These are phyloP conservation scores for Fragaria vesca DNA, from an alignment of 306 rosid genomes.

Conservation along the genomic window DNA sequence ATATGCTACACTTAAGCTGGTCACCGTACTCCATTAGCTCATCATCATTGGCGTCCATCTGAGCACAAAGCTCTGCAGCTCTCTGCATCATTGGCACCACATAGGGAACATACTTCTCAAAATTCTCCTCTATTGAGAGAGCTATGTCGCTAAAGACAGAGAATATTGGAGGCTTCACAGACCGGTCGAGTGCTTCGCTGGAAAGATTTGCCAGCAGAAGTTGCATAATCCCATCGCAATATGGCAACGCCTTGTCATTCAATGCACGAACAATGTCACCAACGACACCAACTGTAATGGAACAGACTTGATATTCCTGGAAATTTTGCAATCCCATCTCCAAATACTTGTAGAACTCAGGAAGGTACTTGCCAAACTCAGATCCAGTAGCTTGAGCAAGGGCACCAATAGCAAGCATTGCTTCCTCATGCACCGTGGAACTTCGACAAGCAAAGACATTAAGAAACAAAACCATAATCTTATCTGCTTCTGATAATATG, in stretches of 20 bases:
- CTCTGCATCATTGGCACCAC: slow-evolving; percentile 36
- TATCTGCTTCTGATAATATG: slow-evolving; percentile 30
- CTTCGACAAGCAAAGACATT: slow-evolving; percentile 43
- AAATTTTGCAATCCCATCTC: slow-evolving; percentile 44
- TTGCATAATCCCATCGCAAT: slow-evolving; percentile 35
- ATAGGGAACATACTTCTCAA: slow-evolving; percentile 36
- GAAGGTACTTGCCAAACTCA: slow-evolving; percentile 32
- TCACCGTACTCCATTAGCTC: slow-evolving; percentile 33
- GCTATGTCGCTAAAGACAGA: slow-evolving; percentile 40
- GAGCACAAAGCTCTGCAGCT: slow-evolving; percentile 35
- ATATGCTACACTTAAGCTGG: slow-evolving; percentile 40
- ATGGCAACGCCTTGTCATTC: slow-evolving; percentile 35
- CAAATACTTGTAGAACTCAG: slow-evolving; percentile 31
- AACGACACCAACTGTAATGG: slow-evolving; percentile 42
- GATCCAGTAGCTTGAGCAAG: slow-evolving; percentile 38
- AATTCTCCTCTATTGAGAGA: slow-evolving; percentile 35
- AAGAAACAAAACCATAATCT: slow-evolving; percentile 36
- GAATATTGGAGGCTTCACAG: slow-evolving; percentile 43
- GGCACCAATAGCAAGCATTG: slow-evolving; percentile 44
- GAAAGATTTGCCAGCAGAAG: slow-evolving; percentile 29
- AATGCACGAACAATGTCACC: slow-evolving; percentile 36
- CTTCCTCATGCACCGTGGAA: slow-evolving; percentile 44
- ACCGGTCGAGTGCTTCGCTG: slow-evolving; percentile 29
- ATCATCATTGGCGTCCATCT: slow-evolving; percentile 26
- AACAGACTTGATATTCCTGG: slow-evolving; percentile 40